Evolutionary conservation across 2,329 filamentous ascomycete genomes (phyloP).

Genomic region (Colletotrichum filicis): DNA sequence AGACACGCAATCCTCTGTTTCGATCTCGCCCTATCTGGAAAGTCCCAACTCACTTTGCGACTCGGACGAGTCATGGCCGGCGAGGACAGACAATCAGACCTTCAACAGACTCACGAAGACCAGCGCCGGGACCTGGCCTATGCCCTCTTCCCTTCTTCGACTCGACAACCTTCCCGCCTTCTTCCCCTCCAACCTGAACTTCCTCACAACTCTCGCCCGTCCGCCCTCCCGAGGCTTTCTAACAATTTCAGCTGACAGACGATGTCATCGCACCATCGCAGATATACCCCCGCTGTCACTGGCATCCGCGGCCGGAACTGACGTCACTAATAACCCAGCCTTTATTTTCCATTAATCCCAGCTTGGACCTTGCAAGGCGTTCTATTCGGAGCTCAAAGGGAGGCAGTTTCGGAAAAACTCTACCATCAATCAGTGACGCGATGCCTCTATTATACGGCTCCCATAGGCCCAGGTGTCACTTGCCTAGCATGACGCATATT

Average conservation of each 20-base stretch:
- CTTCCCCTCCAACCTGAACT: background rate
- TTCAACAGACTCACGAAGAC: background rate
- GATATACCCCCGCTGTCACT: constrained; percentile 17
- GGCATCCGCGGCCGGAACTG: constrained; percentile 20
- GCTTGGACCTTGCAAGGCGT: constrained; percentile 32
- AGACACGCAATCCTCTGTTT: constrained; percentile 35
- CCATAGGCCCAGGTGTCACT: background rate
- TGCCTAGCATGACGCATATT: constrained; percentile 20
- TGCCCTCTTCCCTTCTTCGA: background rate
- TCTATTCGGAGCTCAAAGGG: constrained; percentile 10
- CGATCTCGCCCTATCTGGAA: constrained; percentile 31
- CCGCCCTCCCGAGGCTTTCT: constrained; percentile 21
- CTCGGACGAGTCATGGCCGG: constrained; percentile 28
- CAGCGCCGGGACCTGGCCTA: constrained; percentile 13
- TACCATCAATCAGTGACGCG: constrained; percentile 22
- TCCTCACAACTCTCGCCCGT: background rate
- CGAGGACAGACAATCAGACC: constrained; percentile 14
- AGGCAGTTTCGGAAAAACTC: constrained; percentile 29
- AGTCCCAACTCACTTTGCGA: constrained; percentile 33
- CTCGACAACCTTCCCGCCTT: constrained; percentile 12
- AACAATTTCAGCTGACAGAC: constrained; percentile 33
- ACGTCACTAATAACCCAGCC: constrained; percentile 21
- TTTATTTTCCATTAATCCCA: background rate
- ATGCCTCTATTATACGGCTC: constrained; percentile 11
- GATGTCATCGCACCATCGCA: constrained; percentile 26